phyloP scores from a whole-genome alignment of 257 asterid genomes.

The Eucommia ulmoides region DNA sequence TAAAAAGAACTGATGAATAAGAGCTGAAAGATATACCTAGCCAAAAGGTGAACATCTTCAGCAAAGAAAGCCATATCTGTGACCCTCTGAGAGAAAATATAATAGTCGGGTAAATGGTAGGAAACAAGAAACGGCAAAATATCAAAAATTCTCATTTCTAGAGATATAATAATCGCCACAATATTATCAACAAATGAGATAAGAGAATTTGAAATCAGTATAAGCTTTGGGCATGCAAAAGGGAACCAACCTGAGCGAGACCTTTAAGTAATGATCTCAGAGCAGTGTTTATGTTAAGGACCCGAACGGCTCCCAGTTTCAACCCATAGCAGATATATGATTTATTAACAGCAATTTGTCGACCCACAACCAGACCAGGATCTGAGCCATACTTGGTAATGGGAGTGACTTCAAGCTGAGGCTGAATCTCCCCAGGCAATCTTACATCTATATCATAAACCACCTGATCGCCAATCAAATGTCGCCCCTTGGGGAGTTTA shows the following conservation, averaged over 20 bases:
- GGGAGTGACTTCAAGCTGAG: conserved; percentile 98
- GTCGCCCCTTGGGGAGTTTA: conserved; percentile 90
- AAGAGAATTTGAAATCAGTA: no score
- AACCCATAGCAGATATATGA: conserved; percentile 89
- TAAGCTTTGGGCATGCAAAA: no score
- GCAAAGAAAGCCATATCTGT: conserved; percentile 99
- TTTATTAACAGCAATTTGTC: conserved; percentile 94
- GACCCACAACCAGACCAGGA: conserved; percentile 84
- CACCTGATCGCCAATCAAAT: conserved; percentile 50
- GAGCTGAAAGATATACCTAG: no score
- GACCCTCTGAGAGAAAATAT: conserved; percentile 68
- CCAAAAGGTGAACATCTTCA: conserved; percentile 95
- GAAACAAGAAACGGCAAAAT: background rate
- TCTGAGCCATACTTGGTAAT: conserved; percentile 92
- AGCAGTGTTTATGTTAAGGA: conserved; percentile 88
- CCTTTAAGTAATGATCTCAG: conserved; percentile 94
- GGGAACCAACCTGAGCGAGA: conserved; percentile 57
- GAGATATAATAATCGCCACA: no score
- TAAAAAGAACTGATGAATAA: conserved; percentile 5
- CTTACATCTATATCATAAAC: conserved; percentile 73
- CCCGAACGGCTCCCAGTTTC: conserved; percentile 80
- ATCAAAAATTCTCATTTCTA: background rate
- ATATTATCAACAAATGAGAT: no score
- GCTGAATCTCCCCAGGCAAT: conserved; percentile 85
- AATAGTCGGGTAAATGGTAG: background rate